Evolutionary conservation across 192 early-diverging fungal species (phyloP).

Genomic region (Spinellus fusiger): DNA sequence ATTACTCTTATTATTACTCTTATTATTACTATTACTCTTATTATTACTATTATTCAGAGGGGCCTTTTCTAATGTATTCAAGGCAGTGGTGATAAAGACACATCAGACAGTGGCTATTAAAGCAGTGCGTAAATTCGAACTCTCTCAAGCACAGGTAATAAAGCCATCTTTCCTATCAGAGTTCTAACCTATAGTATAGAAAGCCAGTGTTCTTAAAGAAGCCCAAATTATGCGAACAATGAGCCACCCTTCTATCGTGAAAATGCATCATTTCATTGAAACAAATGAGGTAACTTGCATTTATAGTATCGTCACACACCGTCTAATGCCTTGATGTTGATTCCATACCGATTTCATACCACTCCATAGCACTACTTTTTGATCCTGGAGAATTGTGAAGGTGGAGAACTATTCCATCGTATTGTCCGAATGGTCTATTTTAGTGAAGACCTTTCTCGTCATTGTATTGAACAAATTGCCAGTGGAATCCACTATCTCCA

Average conservation of each 20-base stretch:
- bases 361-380: slow-evolving; percentile 57
- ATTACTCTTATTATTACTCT: not conserved
- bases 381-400: slow-evolving; percentile 73
- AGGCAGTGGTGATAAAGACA: slow-evolving; percentile 54
- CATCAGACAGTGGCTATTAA: slow-evolving; percentile 75
- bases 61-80: slow-evolving; percentile 81
- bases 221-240: slow-evolving; percentile 77
- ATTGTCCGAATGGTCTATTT: slow-evolving; percentile 78
- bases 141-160: slow-evolving; percentile 64
- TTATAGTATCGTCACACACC: not conserved
- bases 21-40: not conserved
- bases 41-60: slow-evolving; percentile 46
- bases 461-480: slow-evolving; percentile 82
- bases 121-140: slow-evolving; percentile 71
- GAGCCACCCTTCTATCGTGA: slow-evolving; percentile 69
- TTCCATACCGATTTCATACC: not conserved
- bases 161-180: not conserved
- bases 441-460: slow-evolving; percentile 69
- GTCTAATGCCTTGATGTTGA: not conserved
- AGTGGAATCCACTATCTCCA: slow-evolving; percentile 82
- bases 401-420: slow-evolving; percentile 88
- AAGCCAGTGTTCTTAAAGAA: slow-evolving; percentile 82
- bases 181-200: slow-evolving; percentile 27
- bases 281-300: slow-evolving; percentile 41
- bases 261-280: slow-evolving; percentile 71